A percentile compares a stretch with the other conserved stretches of the same genome.
Evolutionary conservation across 2,329 filamentous ascomycete species (phyloP).

Genomic region (Penicillium vulpinum): DNA sequence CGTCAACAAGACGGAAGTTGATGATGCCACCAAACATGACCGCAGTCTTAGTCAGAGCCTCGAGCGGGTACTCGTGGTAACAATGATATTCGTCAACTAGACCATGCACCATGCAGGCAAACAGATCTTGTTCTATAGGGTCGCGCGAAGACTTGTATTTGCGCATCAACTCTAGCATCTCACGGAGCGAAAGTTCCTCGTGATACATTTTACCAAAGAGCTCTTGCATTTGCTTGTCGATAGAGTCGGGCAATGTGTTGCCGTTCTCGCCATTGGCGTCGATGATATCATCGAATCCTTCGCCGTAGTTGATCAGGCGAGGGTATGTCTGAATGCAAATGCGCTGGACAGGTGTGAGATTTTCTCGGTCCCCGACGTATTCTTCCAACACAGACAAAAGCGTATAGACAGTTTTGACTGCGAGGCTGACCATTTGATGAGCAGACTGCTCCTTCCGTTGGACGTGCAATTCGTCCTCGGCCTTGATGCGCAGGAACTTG

Average conservation of each 20-base stretch:
- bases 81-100: constrained; percentile 96
- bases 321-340: constrained; percentile 91
- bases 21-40: constrained; percentile 97
- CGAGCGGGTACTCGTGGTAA: constrained; percentile 93
- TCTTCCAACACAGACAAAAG: constrained; percentile 78
- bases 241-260: constrained; percentile 75
- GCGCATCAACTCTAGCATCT: constrained; percentile 80
- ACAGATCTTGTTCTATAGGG: constrained; percentile 84
- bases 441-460: constrained; percentile 69
- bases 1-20: constrained; percentile 85
- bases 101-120: constrained; percentile 97
- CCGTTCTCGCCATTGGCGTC: constrained; percentile 77
- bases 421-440: constrained; percentile 70
- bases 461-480: constrained; percentile 72
- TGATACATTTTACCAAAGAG: constrained; percentile 98
- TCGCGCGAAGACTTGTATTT: constrained; percentile 86
- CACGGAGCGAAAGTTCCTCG: constrained; percentile 79
- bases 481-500: constrained; percentile 82
- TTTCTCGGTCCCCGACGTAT: constrained; percentile 59
- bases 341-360: constrained; percentile 78
- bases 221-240: constrained; percentile 92
- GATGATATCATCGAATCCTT: constrained; percentile 88
- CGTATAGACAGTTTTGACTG: constrained; percentile 80
- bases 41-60: constrained; percentile 90
- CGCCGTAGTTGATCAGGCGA: constrained; percentile 91